These are phyloP conservation scores for Xylariaceae sp. DNA, from an alignment of 2,329 filamentous ascomycete species.

Conservation along the genomic window DNA sequence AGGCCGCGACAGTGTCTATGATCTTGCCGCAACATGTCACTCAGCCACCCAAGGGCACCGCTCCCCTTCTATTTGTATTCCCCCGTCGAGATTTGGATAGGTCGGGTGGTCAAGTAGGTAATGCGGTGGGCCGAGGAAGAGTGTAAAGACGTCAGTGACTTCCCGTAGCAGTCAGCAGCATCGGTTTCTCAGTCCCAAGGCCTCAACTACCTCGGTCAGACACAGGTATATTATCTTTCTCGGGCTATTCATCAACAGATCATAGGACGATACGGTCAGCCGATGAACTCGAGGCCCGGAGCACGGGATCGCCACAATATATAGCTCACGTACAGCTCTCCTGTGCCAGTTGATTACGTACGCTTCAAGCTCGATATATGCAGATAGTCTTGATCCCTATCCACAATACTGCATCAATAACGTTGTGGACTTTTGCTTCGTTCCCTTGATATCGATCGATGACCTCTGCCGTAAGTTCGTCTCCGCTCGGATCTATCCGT, in stretches of 20 bases:
- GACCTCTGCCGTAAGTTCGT: conserved; percentile 19
- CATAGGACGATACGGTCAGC: background rate
- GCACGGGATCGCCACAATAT: background rate
- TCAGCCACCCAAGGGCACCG: too few relatives aligned
- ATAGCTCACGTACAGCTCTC: background rate
- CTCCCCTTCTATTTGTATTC: too few relatives aligned
- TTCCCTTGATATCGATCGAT: conserved; percentile 26
- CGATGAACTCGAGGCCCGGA: background rate
- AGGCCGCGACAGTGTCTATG: too few relatives aligned
- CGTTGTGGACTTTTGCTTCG: conserved; percentile 26
- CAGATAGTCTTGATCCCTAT: conserved; percentile 6
- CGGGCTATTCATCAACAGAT: background rate
- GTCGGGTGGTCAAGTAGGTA: too few relatives aligned
- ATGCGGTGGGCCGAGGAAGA: too few relatives aligned
- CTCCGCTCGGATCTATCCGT: conserved; percentile 21
- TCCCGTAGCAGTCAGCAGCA: background rate
- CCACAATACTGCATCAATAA: conserved; percentile 18
- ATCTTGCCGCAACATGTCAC: too few relatives aligned
- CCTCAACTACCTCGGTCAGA: background rate
- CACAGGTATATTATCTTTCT: background rate
- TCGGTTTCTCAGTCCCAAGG: background rate
- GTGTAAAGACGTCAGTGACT: too few relatives aligned
- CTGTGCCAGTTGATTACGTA: background rate
- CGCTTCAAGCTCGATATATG: background rate
- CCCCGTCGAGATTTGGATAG: too few relatives aligned